These are phyloP conservation scores for Kuraishia hungarica DNA, from an alignment of 805 yeast species.

Conservation along the genomic window DNA sequence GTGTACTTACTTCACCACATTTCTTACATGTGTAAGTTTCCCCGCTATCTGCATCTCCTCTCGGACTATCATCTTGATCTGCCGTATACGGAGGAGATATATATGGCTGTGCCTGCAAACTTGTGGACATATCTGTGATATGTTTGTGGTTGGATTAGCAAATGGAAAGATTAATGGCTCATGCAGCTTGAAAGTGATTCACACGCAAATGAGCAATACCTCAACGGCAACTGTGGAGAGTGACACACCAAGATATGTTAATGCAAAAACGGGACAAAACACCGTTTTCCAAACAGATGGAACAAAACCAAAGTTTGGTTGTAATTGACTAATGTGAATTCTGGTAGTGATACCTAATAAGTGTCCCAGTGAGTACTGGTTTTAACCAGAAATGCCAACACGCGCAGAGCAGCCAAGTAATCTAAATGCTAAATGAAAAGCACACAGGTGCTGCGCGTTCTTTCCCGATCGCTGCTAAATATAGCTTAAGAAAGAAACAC, in stretches of 20 bases:
- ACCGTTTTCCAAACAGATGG: neutral
- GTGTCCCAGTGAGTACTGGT: neutral
- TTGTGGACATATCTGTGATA: neutral
- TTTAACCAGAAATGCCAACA: neutral
- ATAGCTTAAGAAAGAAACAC: neutral
- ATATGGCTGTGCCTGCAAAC: neutral
- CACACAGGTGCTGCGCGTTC: neutral
- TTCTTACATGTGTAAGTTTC: constrained; percentile 1
- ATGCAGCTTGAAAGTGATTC: neutral
- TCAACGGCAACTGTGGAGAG: no score
- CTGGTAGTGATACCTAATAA: neutral
- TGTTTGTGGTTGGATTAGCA: neutral
- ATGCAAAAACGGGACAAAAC: neutral
- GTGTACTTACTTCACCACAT: constrained; percentile 2
- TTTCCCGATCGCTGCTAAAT: neutral
- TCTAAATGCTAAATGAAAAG: neutral
- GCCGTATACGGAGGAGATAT: neutral
- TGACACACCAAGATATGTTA: no score
- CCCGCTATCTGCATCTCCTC: neutral
- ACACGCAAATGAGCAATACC: no score
- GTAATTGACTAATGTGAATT: neutral
- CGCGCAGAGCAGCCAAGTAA: neutral
- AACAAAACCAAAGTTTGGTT: no score
- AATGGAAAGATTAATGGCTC: neutral
- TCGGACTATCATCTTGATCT: neutral